phyloP scores from a whole-genome alignment of 106 monocot species.

The Dendrobium nobile region DNA sequence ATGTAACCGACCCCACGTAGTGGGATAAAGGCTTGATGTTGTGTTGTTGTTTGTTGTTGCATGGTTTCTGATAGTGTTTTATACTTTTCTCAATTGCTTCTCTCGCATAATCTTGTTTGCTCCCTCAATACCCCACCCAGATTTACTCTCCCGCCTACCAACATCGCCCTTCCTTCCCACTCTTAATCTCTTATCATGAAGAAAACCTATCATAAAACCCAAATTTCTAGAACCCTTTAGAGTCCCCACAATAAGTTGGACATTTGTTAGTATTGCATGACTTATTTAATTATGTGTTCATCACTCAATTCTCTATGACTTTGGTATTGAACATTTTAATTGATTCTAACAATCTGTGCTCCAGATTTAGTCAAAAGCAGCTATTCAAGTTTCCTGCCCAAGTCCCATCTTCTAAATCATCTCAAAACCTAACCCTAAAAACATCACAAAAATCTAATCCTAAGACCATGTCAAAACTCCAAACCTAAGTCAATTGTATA shows the following conservation, averaged over 20 bases:
- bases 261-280: neutral
- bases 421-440: neutral
- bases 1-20: too few species aligned
- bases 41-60: too few species aligned
- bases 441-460: neutral
- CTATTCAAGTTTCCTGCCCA: neutral
- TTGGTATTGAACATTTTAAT: neutral
- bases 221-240: neutral
- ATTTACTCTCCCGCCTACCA: neutral
- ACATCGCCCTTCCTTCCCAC: neutral
- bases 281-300: neutral
- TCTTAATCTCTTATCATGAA: too few species aligned
- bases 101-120: neutral
- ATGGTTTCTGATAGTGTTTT: neutral
- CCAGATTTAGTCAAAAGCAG: neutral
- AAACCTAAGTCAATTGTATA: neutral
- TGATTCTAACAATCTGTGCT: neutral
- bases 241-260: neutral
- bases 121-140: neutral
- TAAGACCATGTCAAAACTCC: neutral
- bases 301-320: neutral
- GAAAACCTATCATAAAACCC: neutral
- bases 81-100: neutral
- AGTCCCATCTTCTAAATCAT: neutral
- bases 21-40: too few species aligned